Base-by-base conservation (phyloP, 768 basidiomycete genomes). In the Megacollybia marginata region DNA sequence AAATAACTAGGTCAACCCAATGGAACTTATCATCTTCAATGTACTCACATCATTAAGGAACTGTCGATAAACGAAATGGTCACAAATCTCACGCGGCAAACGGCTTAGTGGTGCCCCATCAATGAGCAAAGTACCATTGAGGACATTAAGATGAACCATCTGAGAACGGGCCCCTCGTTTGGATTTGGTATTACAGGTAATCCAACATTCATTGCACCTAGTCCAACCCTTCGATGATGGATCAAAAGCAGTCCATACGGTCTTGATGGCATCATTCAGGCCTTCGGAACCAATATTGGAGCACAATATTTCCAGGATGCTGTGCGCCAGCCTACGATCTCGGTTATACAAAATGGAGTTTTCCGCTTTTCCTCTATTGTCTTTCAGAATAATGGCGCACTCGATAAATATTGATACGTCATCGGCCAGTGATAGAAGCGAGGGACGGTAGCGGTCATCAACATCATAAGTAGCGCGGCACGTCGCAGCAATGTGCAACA, bases 401-500 rank as follows among this genome's bases (percentile, higher is more conserved):
- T 60, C 57, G 18, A 72, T 44, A 4, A 71, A 51, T 19, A 61
- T 56, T 6, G 58, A 51, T 11, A 67, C 32, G 42, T 70, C 62
- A 13, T 53, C 48, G 0, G 52, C 44, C 6, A 20, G 48, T 19
- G 35, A 36, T 15, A 43, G 23, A 16, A 33, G 38, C 9, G 32
- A 31, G 2, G 9, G 10, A 11, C 50, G 16, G 40, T 54, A 44
- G 9, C 31, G 28, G 23, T 55, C 55, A 38, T 66, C 65, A 13
- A 68, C 69, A 42, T 69, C 66, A 47, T 60, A 72, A 1, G 71
- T 72, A 18, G 61, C 57, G n/a, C 74, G 62, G 55, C 75, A 76
- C 13, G 63, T 63, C 2, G 61, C 58, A 1, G 71, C 72, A 31
- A 66, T 60, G 44, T 71, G 67, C 31, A 66, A 61, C 19, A 71